phyloP scores from a whole-genome alignment of 371 early-diverging fungal species.

The Mucor mucedo region DNA sequence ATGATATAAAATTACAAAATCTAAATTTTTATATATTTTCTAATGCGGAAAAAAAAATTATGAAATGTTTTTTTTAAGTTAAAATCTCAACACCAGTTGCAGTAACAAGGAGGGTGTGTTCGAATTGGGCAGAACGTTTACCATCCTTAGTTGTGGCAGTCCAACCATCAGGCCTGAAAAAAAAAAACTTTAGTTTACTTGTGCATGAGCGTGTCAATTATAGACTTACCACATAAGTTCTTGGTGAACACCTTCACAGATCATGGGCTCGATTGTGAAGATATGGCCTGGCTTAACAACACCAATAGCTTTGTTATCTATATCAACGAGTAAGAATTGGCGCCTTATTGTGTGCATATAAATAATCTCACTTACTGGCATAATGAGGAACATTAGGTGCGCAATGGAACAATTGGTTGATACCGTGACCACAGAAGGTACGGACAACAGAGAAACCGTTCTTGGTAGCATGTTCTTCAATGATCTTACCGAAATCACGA shows the following conservation, averaged over 20 bases:
- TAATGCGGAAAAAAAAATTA: conserved; percentile 1
- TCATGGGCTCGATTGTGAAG: conserved; percentile 98
- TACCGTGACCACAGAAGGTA: conserved; percentile 93
- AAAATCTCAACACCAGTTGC: conserved; percentile 93
- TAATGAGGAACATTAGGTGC: conserved; percentile 94
- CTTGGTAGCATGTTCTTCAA: conserved; percentile 82
- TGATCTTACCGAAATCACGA: conserved; percentile 89
- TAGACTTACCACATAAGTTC: conserved; percentile 46
- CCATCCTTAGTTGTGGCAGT: conserved; percentile 93
- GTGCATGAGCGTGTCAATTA: neutral
- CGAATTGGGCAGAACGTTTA: conserved; percentile 97
- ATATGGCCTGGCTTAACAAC: conserved; percentile 91
- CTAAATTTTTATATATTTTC: conserved; percentile 1
- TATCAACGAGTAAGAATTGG: neutral
- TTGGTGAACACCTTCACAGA: conserved; percentile 76
- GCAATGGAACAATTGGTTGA: conserved; percentile 85
- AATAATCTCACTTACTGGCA: conserved; percentile 59
- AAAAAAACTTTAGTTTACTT: conserved; percentile 14
- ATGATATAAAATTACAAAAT: neutral
- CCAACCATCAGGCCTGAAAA: conserved; percentile 86
- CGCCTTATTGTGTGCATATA: neutral
- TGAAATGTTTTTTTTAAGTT: conserved; percentile 45
- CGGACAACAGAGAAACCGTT: conserved; percentile 92
- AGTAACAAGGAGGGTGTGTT: conserved; percentile 95
- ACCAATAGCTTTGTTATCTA: conserved; percentile 92